These are phyloP conservation scores for Colletotrichum tofieldiae DNA, from an alignment of 2,329 filamentous ascomycete species.

Conservation along the genomic window DNA sequence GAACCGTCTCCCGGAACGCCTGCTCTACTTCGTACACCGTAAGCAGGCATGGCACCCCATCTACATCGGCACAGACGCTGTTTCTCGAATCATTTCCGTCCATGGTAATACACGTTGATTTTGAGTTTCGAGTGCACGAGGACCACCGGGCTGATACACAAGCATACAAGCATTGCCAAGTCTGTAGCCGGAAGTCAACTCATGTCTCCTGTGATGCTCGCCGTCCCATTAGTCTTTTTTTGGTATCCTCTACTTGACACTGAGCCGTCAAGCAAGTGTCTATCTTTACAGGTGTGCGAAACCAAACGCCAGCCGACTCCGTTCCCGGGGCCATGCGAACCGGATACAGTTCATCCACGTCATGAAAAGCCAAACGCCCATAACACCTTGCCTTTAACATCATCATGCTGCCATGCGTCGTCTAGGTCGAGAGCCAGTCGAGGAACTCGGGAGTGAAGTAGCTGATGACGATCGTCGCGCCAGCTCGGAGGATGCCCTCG, in stretches of 20 bases:
- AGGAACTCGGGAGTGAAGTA: conserved; percentile 92
- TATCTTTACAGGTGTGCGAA: conserved; percentile 14
- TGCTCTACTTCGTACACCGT: background rate
- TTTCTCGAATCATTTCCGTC: conserved; percentile 11
- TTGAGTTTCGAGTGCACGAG: conserved; percentile 11
- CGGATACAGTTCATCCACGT: background rate
- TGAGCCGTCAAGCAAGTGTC: conserved; percentile 17
- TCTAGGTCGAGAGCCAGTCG: conserved; percentile 73
- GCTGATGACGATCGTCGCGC: conserved; percentile 92
- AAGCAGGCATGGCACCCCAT: conserved; percentile 1
- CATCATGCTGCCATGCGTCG: conserved; percentile 14
- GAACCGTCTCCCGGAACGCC: background rate
- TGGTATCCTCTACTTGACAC: conserved; percentile 35
- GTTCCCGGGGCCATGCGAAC: conserved; percentile 2
- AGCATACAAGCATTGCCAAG: conserved; percentile 15
- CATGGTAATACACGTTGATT: conserved; percentile 3
- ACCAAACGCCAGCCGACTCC: conserved; percentile 22
- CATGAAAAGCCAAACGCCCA: conserved; percentile 26
- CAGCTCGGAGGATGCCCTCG: conserved; percentile 92
- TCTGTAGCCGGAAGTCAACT: conserved; percentile 10
- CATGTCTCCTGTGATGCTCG: conserved; percentile 25
- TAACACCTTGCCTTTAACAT: conserved; percentile 35
- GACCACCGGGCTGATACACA: conserved; percentile 24
- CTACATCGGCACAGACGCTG: conserved; percentile 13
- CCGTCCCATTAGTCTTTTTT: conserved; percentile 28